phyloP scores from a whole-genome alignment of 2,329 filamentous ascomycete species.

The Ascosphaera aggregata region DNA sequence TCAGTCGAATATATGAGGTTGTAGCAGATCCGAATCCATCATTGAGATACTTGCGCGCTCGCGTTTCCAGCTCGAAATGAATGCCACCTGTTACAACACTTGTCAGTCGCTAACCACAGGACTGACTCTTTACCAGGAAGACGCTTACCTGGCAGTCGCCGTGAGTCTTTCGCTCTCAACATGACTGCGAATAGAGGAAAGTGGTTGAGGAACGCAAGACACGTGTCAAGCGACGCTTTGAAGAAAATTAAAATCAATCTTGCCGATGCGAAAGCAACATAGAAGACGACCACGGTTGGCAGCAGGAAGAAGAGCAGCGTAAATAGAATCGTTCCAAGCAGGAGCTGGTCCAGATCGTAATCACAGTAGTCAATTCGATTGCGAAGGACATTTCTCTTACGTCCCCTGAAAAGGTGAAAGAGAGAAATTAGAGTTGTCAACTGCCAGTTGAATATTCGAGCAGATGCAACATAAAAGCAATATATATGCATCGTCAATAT shows the following conservation, averaged over 20 bases:
- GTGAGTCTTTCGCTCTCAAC: slow-evolving; percentile 82
- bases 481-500: slow-evolving; percentile 89
- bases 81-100: slow-evolving; percentile 39
- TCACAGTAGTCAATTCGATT: slow-evolving; percentile 98
- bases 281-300: slow-evolving; percentile 89
- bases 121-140: too few relatives aligned
- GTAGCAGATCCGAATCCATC: slow-evolving; percentile 24
- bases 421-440: slow-evolving; percentile 87
- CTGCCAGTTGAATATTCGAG: slow-evolving; percentile 96
- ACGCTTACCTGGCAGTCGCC: slow-evolving; percentile 52
- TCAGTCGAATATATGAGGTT: slow-evolving; percentile 66
- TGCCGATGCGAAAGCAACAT: slow-evolving; percentile 82
- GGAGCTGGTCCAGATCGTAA: slow-evolving; percentile 89
- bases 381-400: slow-evolving; percentile 89
- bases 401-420: slow-evolving; percentile 96
- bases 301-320: slow-evolving; percentile 86
- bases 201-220: slow-evolving; percentile 85
- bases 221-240: slow-evolving; percentile 77
- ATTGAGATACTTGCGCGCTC: background rate
- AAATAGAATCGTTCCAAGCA: slow-evolving; percentile 90
- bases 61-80: slow-evolving; percentile 48
- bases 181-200: slow-evolving; percentile 95
- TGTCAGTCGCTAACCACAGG: background rate
- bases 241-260: slow-evolving; percentile 87
- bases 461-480: slow-evolving; percentile 91